Conservation (phyloP, 2,329 filamentous ascomycete genomes). For the Epichloe festucae region DNA sequence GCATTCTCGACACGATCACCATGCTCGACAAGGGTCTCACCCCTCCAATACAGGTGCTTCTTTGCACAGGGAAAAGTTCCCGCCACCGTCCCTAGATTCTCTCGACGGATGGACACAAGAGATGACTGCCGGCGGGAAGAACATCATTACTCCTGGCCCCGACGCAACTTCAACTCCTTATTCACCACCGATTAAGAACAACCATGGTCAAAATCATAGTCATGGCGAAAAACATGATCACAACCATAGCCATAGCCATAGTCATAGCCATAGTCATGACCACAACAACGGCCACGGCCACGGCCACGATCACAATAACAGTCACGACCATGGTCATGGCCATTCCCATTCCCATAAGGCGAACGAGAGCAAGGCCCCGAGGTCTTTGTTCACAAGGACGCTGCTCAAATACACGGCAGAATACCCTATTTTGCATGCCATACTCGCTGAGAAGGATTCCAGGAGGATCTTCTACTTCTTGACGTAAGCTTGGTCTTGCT, state of each 20-base stretch:
- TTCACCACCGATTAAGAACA: slow-evolving; percentile 7
- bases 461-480: slow-evolving; percentile 96
- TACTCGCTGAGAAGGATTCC: slow-evolving; percentile 83
- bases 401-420: slow-evolving; percentile 56
- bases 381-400: slow-evolving; percentile 58
- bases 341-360: slow-evolving; percentile 15
- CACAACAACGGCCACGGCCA: slow-evolving; percentile 10
- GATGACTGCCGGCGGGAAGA: slow-evolving; percentile 27
- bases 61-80: slow-evolving; percentile 17
- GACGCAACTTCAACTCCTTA: slow-evolving; percentile 17
- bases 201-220: slow-evolving; percentile 11
- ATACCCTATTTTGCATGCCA: slow-evolving; percentile 71
- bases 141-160: slow-evolving; percentile 22
- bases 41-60: slow-evolving; percentile 17
- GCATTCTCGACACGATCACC: slow-evolving; percentile 15
- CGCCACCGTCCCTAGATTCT: slow-evolving; percentile 20
- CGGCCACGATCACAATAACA: slow-evolving; percentile 11
- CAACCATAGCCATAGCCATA: slow-evolving; percentile 15
- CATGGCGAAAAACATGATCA: slow-evolving; percentile 7
- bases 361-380: slow-evolving; percentile 29
- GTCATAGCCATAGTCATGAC: slow-evolving; percentile 13
- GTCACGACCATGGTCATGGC: slow-evolving; percentile 15
- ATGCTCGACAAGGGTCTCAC: slow-evolving; percentile 19
- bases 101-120: slow-evolving; percentile 29
- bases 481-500: slow-evolving; percentile 41